A percentile compares a stretch with the other conserved stretches of the same genome.
phyloP scores from a whole-genome alignment of 2,329 filamentous ascomycete species.

The Paraphaeosphaeria sporulosa region DNA sequence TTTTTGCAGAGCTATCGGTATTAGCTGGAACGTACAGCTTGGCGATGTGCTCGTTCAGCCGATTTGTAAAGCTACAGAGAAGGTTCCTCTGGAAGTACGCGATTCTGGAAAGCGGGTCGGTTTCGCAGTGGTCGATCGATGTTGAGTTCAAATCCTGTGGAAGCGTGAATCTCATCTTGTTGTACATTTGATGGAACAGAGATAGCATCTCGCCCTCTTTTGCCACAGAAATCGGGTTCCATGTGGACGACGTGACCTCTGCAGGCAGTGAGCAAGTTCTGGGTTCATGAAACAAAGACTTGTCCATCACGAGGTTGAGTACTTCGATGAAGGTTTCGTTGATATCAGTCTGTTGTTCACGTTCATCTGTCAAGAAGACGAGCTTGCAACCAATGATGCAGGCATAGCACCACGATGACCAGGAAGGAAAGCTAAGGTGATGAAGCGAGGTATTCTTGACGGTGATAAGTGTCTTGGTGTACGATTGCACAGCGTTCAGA shows the following conservation, averaged over 20 bases:
- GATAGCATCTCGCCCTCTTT: conserved; percentile 22
- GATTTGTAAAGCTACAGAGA: conserved; percentile 27
- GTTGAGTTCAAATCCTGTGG: conserved; percentile 3
- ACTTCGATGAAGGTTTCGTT: conserved; percentile 23
- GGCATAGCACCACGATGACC: conserved; percentile 34
- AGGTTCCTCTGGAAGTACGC: conserved; percentile 24
- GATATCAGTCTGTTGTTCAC: conserved; percentile 18
- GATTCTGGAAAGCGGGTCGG: conserved; percentile 24
- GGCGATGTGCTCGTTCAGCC: conserved; percentile 20
- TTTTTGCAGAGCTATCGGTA: not conserved
- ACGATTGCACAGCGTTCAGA: conserved; percentile 21
- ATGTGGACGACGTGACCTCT: conserved; percentile 8
- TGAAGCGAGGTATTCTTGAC: conserved; percentile 19
- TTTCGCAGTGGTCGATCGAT: conserved; percentile 8
- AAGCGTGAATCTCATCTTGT: conserved; percentile 27
- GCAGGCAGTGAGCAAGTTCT: conserved; percentile 7
- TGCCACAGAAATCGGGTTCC: conserved; percentile 28
- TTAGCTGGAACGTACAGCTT: not conserved
- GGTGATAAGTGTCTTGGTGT: conserved; percentile 21
- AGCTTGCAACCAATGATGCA: conserved; percentile 34
- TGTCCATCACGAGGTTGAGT: conserved; percentile 14
- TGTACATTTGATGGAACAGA: conserved; percentile 25
- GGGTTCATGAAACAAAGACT: conserved; percentile 3
- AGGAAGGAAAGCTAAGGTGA: conserved; percentile 24
- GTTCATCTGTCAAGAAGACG: conserved; percentile 33